Percentiles rank a stretch among this genome's conserved stretches.
phyloP scores from a whole-genome alignment of 1,284 basidiomycete genomes.

The Cryptococcus sp. region DNA sequence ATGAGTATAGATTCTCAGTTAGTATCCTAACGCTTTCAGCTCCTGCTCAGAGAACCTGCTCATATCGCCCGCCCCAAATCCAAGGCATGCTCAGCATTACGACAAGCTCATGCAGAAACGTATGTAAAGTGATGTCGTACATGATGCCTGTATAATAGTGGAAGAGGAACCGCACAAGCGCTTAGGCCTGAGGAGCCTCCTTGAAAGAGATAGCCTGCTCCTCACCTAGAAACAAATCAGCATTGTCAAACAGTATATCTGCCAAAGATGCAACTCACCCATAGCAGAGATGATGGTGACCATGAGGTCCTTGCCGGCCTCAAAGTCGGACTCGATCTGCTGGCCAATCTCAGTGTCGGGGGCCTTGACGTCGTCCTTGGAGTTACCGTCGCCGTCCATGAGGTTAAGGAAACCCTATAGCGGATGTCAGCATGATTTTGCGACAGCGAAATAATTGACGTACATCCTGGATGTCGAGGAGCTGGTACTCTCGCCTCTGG shows the following conservation, averaged over 20 bases:
- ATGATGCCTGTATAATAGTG: conserved; percentile 14
- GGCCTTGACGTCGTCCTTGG: conserved; percentile 95
- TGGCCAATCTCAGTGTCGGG: conserved; percentile 84
- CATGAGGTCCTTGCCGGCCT: conserved; percentile 75
- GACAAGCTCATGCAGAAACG: conserved; percentile 12
- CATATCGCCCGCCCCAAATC: too few relatives aligned
- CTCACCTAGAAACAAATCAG: conserved; percentile 47
- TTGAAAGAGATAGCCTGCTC: conserved; percentile 81
- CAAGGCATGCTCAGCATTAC: too few relatives aligned
- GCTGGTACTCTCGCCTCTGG: conserved; percentile 83
- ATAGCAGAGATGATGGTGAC: conserved; percentile 91
- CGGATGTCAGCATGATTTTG: conserved; percentile 16
- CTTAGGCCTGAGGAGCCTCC: conserved; percentile 63
- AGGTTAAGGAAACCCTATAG: conserved; percentile 80
- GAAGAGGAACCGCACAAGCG: not conserved
- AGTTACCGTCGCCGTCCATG: conserved; percentile 76
- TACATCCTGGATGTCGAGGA: conserved; percentile 81
- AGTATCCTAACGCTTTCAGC: not conserved
- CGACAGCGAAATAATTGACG: conserved; percentile 20
- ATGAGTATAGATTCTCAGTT: not conserved
- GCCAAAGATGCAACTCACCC: conserved; percentile 61
- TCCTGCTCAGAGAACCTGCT: not conserved
- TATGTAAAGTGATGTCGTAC: conserved; percentile 14
- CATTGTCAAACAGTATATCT: not conserved
- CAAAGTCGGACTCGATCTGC: conserved; percentile 72